Evolutionary conservation across 331 rosid genomes (phyloP), one percentile per base, ranked within the genome.

Genomic region (Acacia pycnantha): DNA sequence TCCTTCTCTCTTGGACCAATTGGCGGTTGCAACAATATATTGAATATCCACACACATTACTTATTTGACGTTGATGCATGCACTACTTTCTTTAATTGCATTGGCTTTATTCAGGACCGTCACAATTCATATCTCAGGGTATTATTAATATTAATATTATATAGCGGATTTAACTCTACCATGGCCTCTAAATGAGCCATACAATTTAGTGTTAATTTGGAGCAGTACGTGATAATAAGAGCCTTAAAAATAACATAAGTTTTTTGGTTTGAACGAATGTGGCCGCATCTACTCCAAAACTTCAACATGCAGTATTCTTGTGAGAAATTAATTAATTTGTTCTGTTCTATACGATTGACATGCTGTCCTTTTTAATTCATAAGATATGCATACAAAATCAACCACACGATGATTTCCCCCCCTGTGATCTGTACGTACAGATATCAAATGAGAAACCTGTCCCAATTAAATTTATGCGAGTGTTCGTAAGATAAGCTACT

Each of bases 61-160:
- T 26, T 27, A 15, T 44, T 77, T 43, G 73, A 64, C 81, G 26
- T 77, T 26, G n/a, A 64, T 62, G 62, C 43, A 46, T 19, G 29
- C 61, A 44, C 27, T 44, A 46, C 35, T 47, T 47, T 24, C 54
- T 70, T 43, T 19, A 46, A 11, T 29, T 43, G n/a, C 41, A 18
- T 11, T 26, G 47, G 15, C 73, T 27, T 62, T 46, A 61, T 62
- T 19, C 37, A 15, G 9, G 2, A 11, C 4, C 19, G 61, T 51
- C 4, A 51, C 47, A 51, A 73, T 29, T 50, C 70, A 64, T 33
- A 29, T 27, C 1, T 61, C 35, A 58, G 33, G 58, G 58, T 51
- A 51, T 3, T 51, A 50, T n/a, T 76, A 59, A 15, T 41, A 76
- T 7, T 76, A 54, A 22, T n/a, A 53, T 53, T 6, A 54, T 8